Percentiles rank a stretch among this genome's conserved stretches.
These are phyloP conservation scores for Parasitella parasitica DNA, from an alignment of 371 early-diverging fungal species.

Conservation along the genomic window DNA sequence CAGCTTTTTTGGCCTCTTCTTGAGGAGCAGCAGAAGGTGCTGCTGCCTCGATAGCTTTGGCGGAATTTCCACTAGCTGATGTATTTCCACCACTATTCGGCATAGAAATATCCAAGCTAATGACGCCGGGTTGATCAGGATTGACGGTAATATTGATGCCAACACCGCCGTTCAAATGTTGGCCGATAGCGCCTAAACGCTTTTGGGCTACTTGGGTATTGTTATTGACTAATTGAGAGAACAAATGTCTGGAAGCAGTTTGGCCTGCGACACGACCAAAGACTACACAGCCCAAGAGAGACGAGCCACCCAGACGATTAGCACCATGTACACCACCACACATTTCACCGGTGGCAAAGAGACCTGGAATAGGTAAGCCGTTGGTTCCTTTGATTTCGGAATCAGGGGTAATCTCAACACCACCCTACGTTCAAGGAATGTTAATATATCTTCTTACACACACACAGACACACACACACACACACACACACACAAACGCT, in stretches of 20 bases:
- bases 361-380: conserved; percentile 73
- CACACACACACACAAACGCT: neutral
- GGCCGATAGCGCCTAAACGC: conserved; percentile 73
- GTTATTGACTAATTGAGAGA: conserved; percentile 55
- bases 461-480: neutral
- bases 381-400: conserved; percentile 68
- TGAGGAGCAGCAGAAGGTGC: conserved; percentile 24
- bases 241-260: conserved; percentile 66
- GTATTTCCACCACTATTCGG: conserved; percentile 28
- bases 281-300: conserved; percentile 89
- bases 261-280: conserved; percentile 95
- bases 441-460: neutral
- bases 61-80: neutral
- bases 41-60: conserved; percentile 17
- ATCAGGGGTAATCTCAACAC: conserved; percentile 84
- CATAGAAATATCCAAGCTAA: conserved; percentile 69
- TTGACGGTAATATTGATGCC: conserved; percentile 60
- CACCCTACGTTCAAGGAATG: conserved; percentile 60
- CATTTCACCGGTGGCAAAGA: conserved; percentile 93
- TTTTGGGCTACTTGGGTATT: conserved; percentile 50
- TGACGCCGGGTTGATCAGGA: conserved; percentile 48
- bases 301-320: conserved; percentile 56
- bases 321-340: conserved; percentile 64
- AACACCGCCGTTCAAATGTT: conserved; percentile 64
- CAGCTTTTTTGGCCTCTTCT: conserved; percentile 28